Percentiles rank a stretch among this genome's conserved stretches.
Evolutionary conservation across 148 eudicot species (phyloP).

Genomic region (Persicaria tinctoria): DNA sequence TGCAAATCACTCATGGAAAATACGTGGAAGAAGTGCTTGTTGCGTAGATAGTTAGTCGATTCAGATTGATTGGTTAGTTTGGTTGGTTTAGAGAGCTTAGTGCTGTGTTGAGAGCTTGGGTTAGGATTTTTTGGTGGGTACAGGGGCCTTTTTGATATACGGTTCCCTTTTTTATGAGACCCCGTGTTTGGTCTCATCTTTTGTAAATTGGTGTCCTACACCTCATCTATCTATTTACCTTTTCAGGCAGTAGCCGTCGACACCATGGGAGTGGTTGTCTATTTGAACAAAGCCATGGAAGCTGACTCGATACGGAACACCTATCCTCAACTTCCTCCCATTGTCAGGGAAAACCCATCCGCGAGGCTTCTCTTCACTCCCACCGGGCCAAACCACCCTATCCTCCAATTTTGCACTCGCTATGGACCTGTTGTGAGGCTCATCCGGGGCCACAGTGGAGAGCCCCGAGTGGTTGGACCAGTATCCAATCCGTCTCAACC

Average conservation of each 20-base stretch:
- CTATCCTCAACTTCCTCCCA: constrained; percentile 33
- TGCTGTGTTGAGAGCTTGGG: too few relatives aligned
- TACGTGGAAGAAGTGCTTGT: too few relatives aligned
- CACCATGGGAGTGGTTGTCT: constrained; percentile 20
- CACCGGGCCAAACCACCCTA: constrained; percentile 43
- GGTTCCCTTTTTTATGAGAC: too few relatives aligned
- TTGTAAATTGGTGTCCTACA: too few relatives aligned
- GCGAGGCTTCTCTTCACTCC: constrained; percentile 26
- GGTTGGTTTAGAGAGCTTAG: too few relatives aligned
- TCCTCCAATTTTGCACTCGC: constrained; percentile 23
- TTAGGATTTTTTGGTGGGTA: too few relatives aligned
- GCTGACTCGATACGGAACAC: constrained; percentile 36
- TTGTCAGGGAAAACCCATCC: constrained; percentile 40
- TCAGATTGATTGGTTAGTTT: too few relatives aligned
- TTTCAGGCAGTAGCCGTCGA: constrained; percentile 37
- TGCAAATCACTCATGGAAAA: too few relatives aligned
- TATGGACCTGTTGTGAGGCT: constrained; percentile 25
- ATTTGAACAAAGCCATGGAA: constrained; percentile 27
- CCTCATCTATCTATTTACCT: too few relatives aligned
- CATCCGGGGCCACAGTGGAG: constrained; percentile 27
- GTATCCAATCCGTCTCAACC: constrained; percentile 29
- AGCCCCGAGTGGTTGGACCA: constrained; percentile 47
- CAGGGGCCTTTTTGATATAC: too few relatives aligned
- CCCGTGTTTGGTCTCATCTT: too few relatives aligned
- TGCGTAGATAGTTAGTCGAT: too few relatives aligned